Evolutionary conservation across 208 protist species (phyloP).

Genomic region (Crithidia bombi): DNA sequence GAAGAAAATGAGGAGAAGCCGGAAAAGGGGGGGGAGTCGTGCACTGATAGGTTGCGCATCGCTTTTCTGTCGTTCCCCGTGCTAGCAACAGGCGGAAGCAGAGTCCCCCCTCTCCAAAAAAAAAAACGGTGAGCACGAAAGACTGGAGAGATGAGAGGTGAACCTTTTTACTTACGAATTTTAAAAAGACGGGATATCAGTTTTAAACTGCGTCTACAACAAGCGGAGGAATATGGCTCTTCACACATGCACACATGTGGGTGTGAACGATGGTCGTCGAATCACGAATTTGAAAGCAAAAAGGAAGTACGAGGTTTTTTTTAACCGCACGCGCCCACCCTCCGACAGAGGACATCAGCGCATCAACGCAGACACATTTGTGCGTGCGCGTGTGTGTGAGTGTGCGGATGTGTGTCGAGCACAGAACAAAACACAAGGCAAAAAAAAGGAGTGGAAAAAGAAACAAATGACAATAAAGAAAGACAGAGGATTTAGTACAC

Average conservation of each 20-base stretch:
- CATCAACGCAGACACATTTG: conserved; percentile 7
- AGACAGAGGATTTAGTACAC: conserved; percentile 1
- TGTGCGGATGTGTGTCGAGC: background rate
- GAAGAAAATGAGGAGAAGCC: too few relatives aligned
- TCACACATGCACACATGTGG: background rate
- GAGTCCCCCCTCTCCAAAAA: background rate
- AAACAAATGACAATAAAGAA: background rate
- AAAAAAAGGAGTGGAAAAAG: background rate
- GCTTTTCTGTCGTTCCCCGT: too few relatives aligned
- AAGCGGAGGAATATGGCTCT: background rate
- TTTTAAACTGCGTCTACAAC: conserved; percentile 6
- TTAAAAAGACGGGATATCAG: background rate
- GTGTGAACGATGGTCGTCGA: conserved; percentile 1
- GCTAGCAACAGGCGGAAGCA: too few relatives aligned
- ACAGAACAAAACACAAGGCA: background rate
- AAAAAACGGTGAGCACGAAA: too few relatives aligned
- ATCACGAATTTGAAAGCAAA: conserved; percentile 6
- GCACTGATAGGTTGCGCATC: too few relatives aligned
- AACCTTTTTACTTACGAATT: background rate
- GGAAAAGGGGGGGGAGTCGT: too few relatives aligned
- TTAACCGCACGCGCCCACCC: conserved; percentile 9
- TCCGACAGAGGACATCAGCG: too few relatives aligned
- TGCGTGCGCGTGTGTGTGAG: background rate
- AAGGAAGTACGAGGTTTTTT: background rate
- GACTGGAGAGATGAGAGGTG: conserved; percentile 1